Conservation (phyloP, 1,139 yeast genomes). For the Hemisphaericaspora subhashii region DNA sequence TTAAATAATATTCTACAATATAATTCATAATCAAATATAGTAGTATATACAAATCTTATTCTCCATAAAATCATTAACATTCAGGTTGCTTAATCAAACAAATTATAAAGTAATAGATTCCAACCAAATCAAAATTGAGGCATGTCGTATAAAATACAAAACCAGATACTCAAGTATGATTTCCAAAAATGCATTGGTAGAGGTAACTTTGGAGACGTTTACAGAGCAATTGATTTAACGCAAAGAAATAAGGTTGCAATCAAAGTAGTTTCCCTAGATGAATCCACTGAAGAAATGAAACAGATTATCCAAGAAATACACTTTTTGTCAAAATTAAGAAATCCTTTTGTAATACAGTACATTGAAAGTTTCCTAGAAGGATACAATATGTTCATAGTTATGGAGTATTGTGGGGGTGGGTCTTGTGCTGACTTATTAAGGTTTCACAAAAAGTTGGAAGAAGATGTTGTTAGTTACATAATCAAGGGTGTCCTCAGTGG, state of each 20-base stretch:
- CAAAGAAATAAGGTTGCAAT: slow-evolving; percentile 51
- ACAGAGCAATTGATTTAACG: slow-evolving; percentile 47
- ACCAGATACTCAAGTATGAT: slow-evolving; percentile 24
- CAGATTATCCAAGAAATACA: slow-evolving; percentile 72
- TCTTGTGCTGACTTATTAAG: slow-evolving; percentile 76
- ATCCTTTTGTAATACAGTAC: slow-evolving; percentile 66
- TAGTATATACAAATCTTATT: no score
- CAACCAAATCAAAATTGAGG: background rate
- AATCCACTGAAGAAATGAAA: slow-evolving; percentile 65
- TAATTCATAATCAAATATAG: background rate
- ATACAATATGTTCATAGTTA: slow-evolving; percentile 77
- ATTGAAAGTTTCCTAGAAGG: slow-evolving; percentile 61
- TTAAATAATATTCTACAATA: background rate
- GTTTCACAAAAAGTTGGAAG: slow-evolving; percentile 52
- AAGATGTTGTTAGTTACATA: slow-evolving; percentile 58
- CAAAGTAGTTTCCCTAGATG: slow-evolving; percentile 75
- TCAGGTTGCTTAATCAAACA: background rate
- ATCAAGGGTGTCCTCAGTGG: slow-evolving; percentile 63
- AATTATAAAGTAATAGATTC: background rate
- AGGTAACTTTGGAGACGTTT: slow-evolving; percentile 89
- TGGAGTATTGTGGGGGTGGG: slow-evolving; percentile 94
- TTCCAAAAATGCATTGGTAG: slow-evolving; percentile 67
- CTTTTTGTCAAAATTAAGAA: slow-evolving; percentile 62
- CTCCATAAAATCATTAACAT: background rate
- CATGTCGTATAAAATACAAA: background rate